Conservation (phyloP, 2,329 filamentous ascomycete species). For the Rosellinia necatrix region DNA sequence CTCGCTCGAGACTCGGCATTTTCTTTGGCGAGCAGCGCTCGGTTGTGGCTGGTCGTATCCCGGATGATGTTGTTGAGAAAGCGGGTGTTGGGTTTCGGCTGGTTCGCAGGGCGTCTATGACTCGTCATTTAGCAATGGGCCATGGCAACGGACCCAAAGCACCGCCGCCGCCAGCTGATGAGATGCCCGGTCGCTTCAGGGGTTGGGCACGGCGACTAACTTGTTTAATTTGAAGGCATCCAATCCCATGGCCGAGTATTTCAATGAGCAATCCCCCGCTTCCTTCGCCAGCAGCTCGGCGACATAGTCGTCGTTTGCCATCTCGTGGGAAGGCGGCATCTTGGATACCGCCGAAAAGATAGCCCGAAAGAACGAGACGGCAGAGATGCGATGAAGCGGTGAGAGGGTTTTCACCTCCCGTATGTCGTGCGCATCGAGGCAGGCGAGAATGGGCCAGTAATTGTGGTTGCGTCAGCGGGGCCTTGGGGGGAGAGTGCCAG, state of each 20-base stretch:
- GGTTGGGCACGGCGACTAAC: conserved; percentile 41
- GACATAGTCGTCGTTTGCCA: conserved; percentile 76
- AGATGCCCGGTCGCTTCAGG: not conserved
- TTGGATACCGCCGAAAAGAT: not conserved
- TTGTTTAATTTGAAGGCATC: conserved; percentile 62
- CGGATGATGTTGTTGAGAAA: conserved; percentile 89
- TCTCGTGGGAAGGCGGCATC: conserved; percentile 42
- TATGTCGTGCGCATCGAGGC: not conserved
- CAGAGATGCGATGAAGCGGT: not conserved
- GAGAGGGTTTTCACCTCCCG: conserved; percentile 1
- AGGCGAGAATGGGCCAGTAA: no score
- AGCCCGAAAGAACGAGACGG: not conserved
- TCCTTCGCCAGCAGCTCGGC: conserved; percentile 80
- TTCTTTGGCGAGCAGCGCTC: conserved; percentile 82
- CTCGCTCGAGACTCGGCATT: conserved; percentile 76
- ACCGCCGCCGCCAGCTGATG: not conserved
- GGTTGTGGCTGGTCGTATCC: conserved; percentile 88
- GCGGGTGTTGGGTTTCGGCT: conserved; percentile 87
- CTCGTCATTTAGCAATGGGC: conserved; percentile 14
- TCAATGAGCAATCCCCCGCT: conserved; percentile 72
- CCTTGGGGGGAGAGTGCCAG: not conserved
- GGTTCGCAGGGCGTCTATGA: conserved; percentile 61
- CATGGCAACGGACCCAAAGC: no score
- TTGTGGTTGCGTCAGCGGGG: conserved; percentile 28
- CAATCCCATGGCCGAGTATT: conserved; percentile 75